These are phyloP conservation scores for Bruguiera sexangula DNA, from an alignment of 345 rosid genomes.

Conservation along the genomic window DNA sequence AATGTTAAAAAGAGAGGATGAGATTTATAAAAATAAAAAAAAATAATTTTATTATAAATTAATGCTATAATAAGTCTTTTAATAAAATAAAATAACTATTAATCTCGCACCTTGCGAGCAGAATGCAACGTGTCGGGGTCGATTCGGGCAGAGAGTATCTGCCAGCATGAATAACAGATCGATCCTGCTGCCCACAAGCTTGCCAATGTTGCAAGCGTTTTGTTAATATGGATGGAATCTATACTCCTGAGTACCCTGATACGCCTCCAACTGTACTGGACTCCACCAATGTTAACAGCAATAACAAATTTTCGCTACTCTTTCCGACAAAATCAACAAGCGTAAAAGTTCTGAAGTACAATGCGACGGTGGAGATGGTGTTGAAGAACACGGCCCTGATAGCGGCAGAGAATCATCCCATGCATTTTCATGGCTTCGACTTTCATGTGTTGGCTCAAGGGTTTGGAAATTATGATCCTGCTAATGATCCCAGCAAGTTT, in stretches of 20 bases:
- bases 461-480: constrained; percentile 58
- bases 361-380: constrained; percentile 60
- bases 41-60: no score
- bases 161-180: neutral
- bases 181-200: neutral
- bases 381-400: constrained; percentile 59
- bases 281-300: no score
- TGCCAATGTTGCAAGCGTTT: constrained; percentile 45
- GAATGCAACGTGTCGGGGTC: neutral
- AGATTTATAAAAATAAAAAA: no score
- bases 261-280: no score
- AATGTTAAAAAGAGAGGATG: no score
- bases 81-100: no score
- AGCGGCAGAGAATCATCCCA: constrained; percentile 60
- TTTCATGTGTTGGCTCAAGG: constrained; percentile 74
- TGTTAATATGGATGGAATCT: neutral
- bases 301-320: no score
- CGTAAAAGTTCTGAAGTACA: constrained; percentile 53
- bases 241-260: constrained; percentile 21
- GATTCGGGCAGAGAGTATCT: neutral
- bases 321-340: neutral
- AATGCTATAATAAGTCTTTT: no score
- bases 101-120: constrained; percentile 38
- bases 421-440: constrained; percentile 71
- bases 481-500: constrained; percentile 40